phyloP scores from a whole-genome alignment of 1,284 basidiomycete species.

The Sporisorium scitamineum region DNA sequence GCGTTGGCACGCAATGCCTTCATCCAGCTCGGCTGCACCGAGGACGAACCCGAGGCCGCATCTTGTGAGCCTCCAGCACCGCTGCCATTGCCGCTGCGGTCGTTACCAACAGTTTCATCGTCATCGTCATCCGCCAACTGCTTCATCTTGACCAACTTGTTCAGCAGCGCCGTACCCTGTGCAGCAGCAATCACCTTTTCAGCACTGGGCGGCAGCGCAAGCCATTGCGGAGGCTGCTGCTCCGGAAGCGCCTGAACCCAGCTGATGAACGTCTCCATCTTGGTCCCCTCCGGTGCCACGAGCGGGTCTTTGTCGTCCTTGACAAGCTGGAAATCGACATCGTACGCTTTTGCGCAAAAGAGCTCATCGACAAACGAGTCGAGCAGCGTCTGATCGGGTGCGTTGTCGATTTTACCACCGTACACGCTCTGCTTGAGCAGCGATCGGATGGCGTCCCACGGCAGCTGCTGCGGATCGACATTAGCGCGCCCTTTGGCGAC shows the following conservation, averaged over 20 bases:
- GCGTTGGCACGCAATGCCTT: constrained; percentile 57
- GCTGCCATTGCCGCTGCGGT: background rate
- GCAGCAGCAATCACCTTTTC: constrained; percentile 66
- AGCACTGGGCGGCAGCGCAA: constrained; percentile 64
- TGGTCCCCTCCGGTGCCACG: constrained; percentile 63
- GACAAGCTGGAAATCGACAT: constrained; percentile 60
- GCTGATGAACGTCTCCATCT: constrained; percentile 62
- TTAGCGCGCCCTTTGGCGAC: constrained; percentile 61
- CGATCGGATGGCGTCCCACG: constrained; percentile 65
- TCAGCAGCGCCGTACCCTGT: constrained; percentile 55
- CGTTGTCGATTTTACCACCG: constrained; percentile 67
- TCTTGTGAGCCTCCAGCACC: background rate
- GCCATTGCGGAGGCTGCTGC: constrained; percentile 67
- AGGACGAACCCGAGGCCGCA: constrained; percentile 19
- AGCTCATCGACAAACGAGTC: constrained; percentile 66
- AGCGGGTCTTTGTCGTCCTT: constrained; percentile 53
- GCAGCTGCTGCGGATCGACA: constrained; percentile 63
- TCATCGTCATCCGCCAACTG: constrained; percentile 64
- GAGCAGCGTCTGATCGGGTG: constrained; percentile 63
- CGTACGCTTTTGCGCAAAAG: constrained; percentile 65
- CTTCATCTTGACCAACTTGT: constrained; percentile 64
- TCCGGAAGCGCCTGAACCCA: constrained; percentile 66
- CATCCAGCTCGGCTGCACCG: constrained; percentile 64
- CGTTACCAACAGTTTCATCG: constrained; percentile 31
- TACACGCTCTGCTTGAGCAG: constrained; percentile 66